Base-by-base conservation (phyloP, 2,329 filamentous ascomycete genomes). In the Fusarium mangiferae region DNA sequence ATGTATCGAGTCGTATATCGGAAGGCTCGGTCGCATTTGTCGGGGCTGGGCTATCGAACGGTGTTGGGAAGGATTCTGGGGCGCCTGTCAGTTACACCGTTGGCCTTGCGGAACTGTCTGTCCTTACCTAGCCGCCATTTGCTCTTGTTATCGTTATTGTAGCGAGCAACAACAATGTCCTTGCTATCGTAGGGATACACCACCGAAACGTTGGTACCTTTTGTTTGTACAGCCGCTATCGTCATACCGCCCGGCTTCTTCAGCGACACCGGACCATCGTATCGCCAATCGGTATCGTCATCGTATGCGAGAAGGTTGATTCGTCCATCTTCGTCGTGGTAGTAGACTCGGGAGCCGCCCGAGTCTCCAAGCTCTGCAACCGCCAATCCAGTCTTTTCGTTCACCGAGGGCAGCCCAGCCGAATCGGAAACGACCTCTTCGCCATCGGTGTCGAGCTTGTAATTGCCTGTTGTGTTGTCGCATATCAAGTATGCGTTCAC, bases 221-320 rank as follows among this genome's bases (percentile, higher is more conserved):
- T 46, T 1, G 48, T 67, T 22, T 73, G 70, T 7, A 70, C 36
- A 7, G 66, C 51, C 4, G 58, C 62, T 36, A 75, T 33, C 1
- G 66, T n/a, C 69, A 46, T 64, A 33, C 69, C 70, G 3, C 33
- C 46, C 5, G 54, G 15, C 10, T 54, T 54, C n/a, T 68, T 68
- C 24, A 52, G 70, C 3, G 73, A 75, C 4, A 75, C 62, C 1
- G 73, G 73, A 2, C 73, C 73, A 17, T 62, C 59, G 24, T 75
- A 75, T 39, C 60, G 48, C 73, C 73, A 75, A 26, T 75, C 73
- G 11, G 73, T 75, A 41, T 75, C 73, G n/a, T 75, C 73, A 33
- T 75, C 73, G 45, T 75, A 75, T 11, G 72, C 72, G 13, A 75
- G 17, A 15, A 71, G 11, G 18, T 70, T 73, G 4, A 75, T 44